Evolutionary conservation across 75 land plant species (phyloP), one percentile per base, ranked within the genome.

Genomic region (Adiantum capillusveneris): DNA sequence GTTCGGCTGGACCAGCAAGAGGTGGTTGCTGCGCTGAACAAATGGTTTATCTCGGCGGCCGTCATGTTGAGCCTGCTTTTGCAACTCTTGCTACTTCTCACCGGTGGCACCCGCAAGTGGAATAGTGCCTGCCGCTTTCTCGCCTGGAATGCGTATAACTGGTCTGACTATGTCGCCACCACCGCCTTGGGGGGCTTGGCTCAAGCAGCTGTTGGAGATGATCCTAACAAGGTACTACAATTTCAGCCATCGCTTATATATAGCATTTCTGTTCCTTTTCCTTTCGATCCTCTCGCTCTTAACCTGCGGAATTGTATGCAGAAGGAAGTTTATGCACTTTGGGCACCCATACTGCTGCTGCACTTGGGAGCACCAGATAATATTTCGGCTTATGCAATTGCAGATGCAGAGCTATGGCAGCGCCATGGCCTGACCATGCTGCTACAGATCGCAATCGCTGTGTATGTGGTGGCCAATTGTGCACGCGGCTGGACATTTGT

Each of bases 331-430:
- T 59, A 19, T 16, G 74, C 60, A 5, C 27, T 71, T 21, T 71
- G 74, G 74, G 53, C 74, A 11, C 67, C 74, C 3, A 43, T 71
- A 2, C 31, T 71, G 27, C 44, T 71, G 1, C 11, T 71, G 7
- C 74, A 71, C 25, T 55, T 64, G 43, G 74, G 74, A 2, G 74
- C 67, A 0, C 74, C 74, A 7, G 74, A 71, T 28, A 63, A 66
- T 66, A 71, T 71, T 0, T 60, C 62, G 1, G 67, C 74, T 1
- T 71, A 57, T 55, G 28, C 74, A 12, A 14, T 50, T 20, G 62
- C 57, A 17, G 74, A 71, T 18, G 65, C 58, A 25, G 77, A 50
- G 21, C 70, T 67, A 0, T 73, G 76, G 76, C 12, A 30, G 1
- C 31, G 76, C 9, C 69, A 66, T 24, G 49, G 56, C 36, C 29